Evolutionary conservation across 345 rosid species (phyloP).

Genomic region (Rhodamnia rubescens): DNA sequence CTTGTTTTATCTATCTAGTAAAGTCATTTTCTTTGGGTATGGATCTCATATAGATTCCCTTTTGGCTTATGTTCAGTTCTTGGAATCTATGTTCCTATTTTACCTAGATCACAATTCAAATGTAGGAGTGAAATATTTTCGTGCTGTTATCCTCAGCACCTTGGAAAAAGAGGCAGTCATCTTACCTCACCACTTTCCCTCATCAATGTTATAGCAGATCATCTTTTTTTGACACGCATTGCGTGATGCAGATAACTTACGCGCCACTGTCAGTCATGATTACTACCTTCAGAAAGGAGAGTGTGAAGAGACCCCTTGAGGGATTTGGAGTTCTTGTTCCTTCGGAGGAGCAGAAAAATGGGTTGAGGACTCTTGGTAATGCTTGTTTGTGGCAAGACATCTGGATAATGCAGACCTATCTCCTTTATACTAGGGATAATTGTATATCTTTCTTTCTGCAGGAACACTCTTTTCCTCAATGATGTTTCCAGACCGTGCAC

Average conservation of each 20-base stretch:
- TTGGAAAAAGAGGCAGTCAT: background rate
- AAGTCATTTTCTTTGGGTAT: background rate
- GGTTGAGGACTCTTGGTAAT: conserved; percentile 80
- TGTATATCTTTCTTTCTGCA: conserved; percentile 4
- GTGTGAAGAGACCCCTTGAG: conserved; percentile 77
- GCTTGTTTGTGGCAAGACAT: background rate
- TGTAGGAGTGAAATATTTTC: background rate
- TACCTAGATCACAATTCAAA: background rate
- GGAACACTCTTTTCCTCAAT: conserved; percentile 93
- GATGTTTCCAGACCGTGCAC: conserved; percentile 96
- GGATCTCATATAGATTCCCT: background rate
- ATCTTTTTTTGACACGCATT: background rate
- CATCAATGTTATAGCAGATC: background rate
- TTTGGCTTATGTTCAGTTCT: background rate
- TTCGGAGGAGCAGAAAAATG: conserved; percentile 72
- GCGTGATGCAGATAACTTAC: conserved; percentile 44
- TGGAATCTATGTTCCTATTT: background rate
- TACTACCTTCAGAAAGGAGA: conserved; percentile 79
- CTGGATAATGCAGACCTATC: background rate
- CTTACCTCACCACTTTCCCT: background rate
- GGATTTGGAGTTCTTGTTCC: conserved; percentile 97
- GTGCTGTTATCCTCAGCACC: background rate
- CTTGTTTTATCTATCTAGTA: background rate
- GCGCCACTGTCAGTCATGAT: conserved; percentile 77
- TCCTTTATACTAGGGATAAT: background rate